phyloP scores from a whole-genome alignment of 192 early-diverging fungal genomes.

The Backusella australiensis region DNA sequence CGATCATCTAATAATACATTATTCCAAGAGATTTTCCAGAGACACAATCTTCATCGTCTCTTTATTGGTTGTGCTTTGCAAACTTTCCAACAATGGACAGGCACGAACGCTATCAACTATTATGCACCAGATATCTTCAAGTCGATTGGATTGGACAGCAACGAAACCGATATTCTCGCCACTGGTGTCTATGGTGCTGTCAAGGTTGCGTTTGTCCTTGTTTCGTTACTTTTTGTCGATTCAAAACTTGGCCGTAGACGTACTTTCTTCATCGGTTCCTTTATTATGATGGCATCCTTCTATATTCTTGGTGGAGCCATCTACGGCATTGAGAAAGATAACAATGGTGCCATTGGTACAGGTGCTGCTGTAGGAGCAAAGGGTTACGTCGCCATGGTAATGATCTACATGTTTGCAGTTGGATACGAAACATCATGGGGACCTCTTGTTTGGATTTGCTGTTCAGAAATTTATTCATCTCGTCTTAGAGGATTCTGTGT shows the following conservation, averaged over 20 bases:
- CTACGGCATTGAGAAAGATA: constrained; percentile 15
- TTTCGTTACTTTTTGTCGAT: constrained; percentile 39
- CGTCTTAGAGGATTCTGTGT: constrained; percentile 64
- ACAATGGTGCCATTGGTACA: background rate
- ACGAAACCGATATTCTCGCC: constrained; percentile 48
- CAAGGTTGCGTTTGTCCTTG: constrained; percentile 49
- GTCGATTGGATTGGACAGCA: constrained; percentile 44
- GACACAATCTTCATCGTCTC: constrained; percentile 53
- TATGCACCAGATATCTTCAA: constrained; percentile 57
- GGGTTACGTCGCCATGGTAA: constrained; percentile 25
- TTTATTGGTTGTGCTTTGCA: constrained; percentile 64
- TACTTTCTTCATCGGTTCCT: constrained; percentile 30
- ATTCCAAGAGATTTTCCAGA: constrained; percentile 57
- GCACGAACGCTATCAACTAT: constrained; percentile 49
- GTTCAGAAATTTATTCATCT: constrained; percentile 76
- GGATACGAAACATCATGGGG: constrained; percentile 45
- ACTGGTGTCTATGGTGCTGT: constrained; percentile 49
- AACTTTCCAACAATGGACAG: constrained; percentile 53
- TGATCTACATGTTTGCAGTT: constrained; percentile 29
- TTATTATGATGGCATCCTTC: constrained; percentile 29
- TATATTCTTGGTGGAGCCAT: constrained; percentile 28
- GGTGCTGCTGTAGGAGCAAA: constrained; percentile 16
- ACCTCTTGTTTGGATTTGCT: constrained; percentile 71
- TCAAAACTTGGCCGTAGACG: constrained; percentile 32
- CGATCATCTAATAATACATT: constrained; percentile 43